Base-by-base conservation (phyloP, 371 early-diverging fungal species). In the Rhizomucor pusillus region DNA sequence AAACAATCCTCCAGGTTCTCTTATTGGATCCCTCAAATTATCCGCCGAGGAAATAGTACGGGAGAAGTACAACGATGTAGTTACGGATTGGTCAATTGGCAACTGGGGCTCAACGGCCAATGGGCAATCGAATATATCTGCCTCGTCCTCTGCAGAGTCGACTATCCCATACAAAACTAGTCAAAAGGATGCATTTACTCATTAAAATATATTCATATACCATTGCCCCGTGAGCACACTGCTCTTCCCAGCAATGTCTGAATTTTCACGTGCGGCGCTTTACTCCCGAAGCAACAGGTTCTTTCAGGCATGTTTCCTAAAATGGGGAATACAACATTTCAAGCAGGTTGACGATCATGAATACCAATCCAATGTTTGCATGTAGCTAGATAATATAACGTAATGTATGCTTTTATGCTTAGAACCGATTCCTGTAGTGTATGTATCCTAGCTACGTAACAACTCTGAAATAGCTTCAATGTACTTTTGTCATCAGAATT, bases 1-100 rank as follows among this genome's bases (percentile, higher is more conserved):
- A n/a, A 34, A 14, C 36, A 44, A 3, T n/a, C 18, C 46, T 16
- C 12, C 54, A 85, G 84, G 87, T 10, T 89, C 91, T 1, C 62
- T 90, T 44, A 75, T 87, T 14, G 89, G 91, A 2, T 80, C 87
- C 0, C 66, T 90, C 12, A 90, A 89, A 59, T 67, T 84, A 1
- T 82, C 83, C 4, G 85, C 82, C 5, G 80, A 81, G 33, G 89
- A 90, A 54, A 59, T 87, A 0, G 40, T 77, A 19, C 69, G 77
- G 53, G 88, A 88, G 40, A 81, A 81, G 49, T 88, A 77, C 57
- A 66, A 65, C 22, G 86, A 85, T 13, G 63, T 59, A 14, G 84
- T 88, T 6, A 82, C 84, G 11, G 89, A 88, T 56, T 88, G 89
- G 89, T 81, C 87, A 9, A 61, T 74, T 35, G 69, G 71, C 7